Percentiles rank a stretch among this genome's conserved stretches.
These are phyloP conservation scores for Actinomortierella ambigua DNA, from an alignment of 371 early-diverging fungal genomes.

Conservation along the genomic window DNA sequence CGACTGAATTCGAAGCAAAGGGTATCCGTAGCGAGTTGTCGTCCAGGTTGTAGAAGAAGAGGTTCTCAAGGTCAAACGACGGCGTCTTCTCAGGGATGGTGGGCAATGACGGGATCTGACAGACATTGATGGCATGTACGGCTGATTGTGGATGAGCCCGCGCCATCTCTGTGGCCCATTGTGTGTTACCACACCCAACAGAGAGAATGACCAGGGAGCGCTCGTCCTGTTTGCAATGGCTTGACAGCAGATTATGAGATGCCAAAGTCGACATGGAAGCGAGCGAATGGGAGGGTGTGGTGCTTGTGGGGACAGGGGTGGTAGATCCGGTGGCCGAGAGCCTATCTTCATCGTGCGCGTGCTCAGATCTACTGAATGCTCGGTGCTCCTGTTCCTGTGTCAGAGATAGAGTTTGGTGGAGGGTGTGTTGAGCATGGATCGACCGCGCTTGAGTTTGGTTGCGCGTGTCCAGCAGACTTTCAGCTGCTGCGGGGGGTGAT, in stretches of 20 bases:
- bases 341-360: no score
- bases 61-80: slow-evolving; percentile 39
- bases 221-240: slow-evolving; percentile 13
- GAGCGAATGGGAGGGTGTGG: slow-evolving; percentile 11
- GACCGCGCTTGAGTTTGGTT: no score
- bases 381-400: no score
- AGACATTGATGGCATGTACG: slow-evolving; percentile 44
- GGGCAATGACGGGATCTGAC: slow-evolving; percentile 33
- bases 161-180: slow-evolving; percentile 47
- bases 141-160: slow-evolving; percentile 44
- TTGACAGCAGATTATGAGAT: no score
- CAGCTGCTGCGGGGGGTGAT: no score
- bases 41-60: slow-evolving; percentile 45
- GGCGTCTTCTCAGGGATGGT: slow-evolving; percentile 32
- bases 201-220: slow-evolving; percentile 42
- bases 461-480: no score
- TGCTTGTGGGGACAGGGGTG: background rate
- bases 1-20: slow-evolving; percentile 42
- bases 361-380: no score
- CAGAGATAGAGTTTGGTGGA: no score
- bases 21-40: slow-evolving; percentile 38
- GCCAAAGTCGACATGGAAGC: background rate
- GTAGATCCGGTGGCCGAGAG: slow-evolving; percentile 20
- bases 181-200: slow-evolving; percentile 40
- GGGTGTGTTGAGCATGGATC: no score